Percentiles rank a stretch among this genome's conserved stretches.
These are phyloP conservation scores for Trichoderma parareesei DNA, from an alignment of 495 filamentous ascomycete genomes.

Conservation along the genomic window DNA sequence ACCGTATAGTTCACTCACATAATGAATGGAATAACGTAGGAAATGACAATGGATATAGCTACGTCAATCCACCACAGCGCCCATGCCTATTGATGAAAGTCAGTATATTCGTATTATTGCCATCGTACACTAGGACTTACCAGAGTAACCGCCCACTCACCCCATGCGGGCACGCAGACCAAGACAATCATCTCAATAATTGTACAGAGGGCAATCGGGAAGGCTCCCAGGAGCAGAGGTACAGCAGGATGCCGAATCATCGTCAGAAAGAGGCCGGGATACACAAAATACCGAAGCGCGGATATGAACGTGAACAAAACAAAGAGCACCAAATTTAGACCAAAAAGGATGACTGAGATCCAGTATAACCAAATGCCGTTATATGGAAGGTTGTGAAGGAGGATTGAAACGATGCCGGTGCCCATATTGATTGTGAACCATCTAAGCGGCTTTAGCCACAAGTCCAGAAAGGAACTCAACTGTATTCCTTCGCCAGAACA, in stretches of 20 bases:
- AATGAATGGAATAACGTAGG: slow-evolving; percentile 45
- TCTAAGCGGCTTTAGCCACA: slow-evolving; percentile 14
- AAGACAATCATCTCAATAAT: slow-evolving; percentile 8
- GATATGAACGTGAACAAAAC: slow-evolving; percentile 26
- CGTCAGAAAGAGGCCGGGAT: slow-evolving; percentile 45
- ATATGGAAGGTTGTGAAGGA: slow-evolving; percentile 50
- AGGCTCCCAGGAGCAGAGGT: slow-evolving; percentile 51
- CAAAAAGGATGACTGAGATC: slow-evolving; percentile 53
- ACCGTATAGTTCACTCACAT: slow-evolving; percentile 21
- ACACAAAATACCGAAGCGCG: slow-evolving; percentile 46
- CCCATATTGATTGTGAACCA: slow-evolving; percentile 55
- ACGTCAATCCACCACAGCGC: slow-evolving; percentile 53
- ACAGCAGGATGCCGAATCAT: slow-evolving; percentile 53
- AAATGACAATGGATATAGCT: slow-evolving; percentile 39
- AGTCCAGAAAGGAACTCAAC: too few species aligned
- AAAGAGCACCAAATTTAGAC: slow-evolving; percentile 7
- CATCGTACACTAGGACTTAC: slow-evolving; percentile 13
- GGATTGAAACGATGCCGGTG: slow-evolving; percentile 54
- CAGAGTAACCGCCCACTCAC: neutral
- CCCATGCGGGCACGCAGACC: neutral
- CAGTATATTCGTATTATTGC: slow-evolving; percentile 15
- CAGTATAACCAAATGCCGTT: slow-evolving; percentile 47
- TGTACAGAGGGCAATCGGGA: slow-evolving; percentile 55
- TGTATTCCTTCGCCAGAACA: too few species aligned
- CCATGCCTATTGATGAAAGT: slow-evolving; percentile 31